Conservation (phyloP, 306 rosid species). For the Castanospermum australe region DNA sequence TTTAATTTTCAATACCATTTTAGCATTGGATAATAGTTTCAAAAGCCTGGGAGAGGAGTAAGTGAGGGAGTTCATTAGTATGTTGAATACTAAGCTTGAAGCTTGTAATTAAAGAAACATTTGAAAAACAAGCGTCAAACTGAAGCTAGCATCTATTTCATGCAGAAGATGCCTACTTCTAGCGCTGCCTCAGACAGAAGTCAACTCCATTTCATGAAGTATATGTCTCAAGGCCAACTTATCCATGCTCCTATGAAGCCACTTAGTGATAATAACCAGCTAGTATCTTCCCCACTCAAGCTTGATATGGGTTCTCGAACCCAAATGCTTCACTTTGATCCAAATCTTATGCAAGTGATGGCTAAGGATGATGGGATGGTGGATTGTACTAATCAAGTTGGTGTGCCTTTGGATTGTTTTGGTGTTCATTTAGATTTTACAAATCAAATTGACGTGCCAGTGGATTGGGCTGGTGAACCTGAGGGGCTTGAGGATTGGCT, state of each 20-base stretch:
- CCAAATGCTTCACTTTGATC: background rate
- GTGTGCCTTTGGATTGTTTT: too few species aligned
- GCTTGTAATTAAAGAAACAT: background rate
- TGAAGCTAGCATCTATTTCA: background rate
- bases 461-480: background rate
- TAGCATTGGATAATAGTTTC: constrained; percentile 5
- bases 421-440: background rate
- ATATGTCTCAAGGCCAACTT: background rate
- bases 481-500: background rate
- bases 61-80: background rate
- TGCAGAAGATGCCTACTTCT: background rate
- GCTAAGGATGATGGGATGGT: background rate
- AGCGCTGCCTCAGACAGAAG: background rate
- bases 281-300: background rate
- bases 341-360: background rate
- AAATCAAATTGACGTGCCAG: background rate
- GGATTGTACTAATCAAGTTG: background rate
- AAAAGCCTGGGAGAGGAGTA: background rate
- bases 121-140: background rate
- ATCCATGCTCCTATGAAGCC: background rate
- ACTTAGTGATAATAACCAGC: background rate
- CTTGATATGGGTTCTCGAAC: background rate
- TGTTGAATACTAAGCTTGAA: constrained; percentile 15
- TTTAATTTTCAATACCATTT: too few species aligned
- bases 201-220: background rate